A percentile compares a stretch with the other conserved stretches of the same genome.
Conservation (phyloP, 805 yeast species). For the Wickerhamiella cacticola region DNA sequence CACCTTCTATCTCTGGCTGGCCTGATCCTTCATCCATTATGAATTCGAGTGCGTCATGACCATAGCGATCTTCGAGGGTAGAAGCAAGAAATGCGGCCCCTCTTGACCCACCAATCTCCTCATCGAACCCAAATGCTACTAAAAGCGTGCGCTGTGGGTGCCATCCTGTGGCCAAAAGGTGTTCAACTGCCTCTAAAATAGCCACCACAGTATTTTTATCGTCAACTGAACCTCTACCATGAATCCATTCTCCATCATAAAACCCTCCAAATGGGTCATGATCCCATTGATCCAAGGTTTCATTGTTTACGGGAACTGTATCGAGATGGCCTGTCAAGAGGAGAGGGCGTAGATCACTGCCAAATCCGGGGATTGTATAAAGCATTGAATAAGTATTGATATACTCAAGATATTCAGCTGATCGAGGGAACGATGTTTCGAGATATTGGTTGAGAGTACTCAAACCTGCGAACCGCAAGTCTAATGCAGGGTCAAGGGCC, state of each 20-base stretch:
- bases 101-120: constrained; percentile 51
- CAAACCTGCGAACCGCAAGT: constrained; percentile 40
- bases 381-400: constrained; percentile 55
- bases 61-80: constrained; percentile 42
- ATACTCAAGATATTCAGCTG: constrained; percentile 33
- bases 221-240: constrained; percentile 72
- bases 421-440: constrained; percentile 43
- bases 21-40: constrained; percentile 62
- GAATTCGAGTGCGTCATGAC: constrained; percentile 46
- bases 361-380: constrained; percentile 49
- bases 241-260: constrained; percentile 52
- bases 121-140: constrained; percentile 66
- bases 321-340: constrained; percentile 69
- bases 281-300: constrained; percentile 46
- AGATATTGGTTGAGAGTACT: constrained; percentile 42
- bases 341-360: constrained; percentile 43
- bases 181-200: constrained; percentile 54
- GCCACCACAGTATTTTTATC: constrained; percentile 59
- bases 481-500: constrained; percentile 35
- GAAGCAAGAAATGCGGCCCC: constrained; percentile 48
- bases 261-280: constrained; percentile 55
- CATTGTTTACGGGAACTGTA: constrained; percentile 61
- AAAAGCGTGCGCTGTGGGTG: constrained; percentile 50
- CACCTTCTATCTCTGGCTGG: constrained; percentile 32
- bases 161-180: constrained; percentile 41